A percentile compares a stretch with the other conserved stretches of the same genome.
Evolutionary conservation across 1,284 basidiomycete species (phyloP).

Genomic region (Puccinia coronata): DNA sequence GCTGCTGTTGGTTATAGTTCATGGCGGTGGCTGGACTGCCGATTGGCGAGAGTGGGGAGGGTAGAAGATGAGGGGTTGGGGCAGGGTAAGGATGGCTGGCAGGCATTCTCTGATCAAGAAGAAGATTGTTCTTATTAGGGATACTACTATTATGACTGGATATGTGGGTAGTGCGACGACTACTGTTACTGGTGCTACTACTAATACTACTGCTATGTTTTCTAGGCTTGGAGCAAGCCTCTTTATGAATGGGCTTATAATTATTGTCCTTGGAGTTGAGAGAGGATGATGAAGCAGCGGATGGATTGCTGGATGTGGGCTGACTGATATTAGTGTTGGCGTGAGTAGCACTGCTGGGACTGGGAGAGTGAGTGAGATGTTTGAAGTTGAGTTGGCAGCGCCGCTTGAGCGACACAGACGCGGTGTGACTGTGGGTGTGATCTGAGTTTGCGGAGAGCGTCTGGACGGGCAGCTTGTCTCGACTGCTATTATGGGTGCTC

Average conservation of each 20-base stretch:
- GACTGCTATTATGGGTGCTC: not conserved
- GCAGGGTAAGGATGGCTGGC: not conserved
- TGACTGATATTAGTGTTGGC: not conserved
- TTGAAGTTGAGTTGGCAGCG: not conserved
- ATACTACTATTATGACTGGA: not conserved
- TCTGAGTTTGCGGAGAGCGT: conserved; percentile 1
- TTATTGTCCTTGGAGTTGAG: conserved; percentile 2
- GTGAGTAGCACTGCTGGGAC: not conserved
- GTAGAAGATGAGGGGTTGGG: not conserved
- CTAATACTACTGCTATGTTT: not conserved
- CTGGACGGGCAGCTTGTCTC: not conserved
- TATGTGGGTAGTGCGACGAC: not conserved
- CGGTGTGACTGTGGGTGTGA: not conserved
- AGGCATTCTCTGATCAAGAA: conserved; percentile 1
- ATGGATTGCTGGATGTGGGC: too few species aligned
- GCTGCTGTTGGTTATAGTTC: not conserved
- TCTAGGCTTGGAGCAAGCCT: not conserved
- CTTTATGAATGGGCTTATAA: not conserved
- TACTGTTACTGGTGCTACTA: not conserved
- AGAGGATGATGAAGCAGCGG: too few species aligned
- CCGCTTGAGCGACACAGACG: conserved; percentile 14
- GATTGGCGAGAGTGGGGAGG: not conserved
- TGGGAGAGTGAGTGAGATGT: not conserved
- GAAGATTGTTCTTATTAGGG: not conserved
- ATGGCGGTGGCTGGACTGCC: conserved; percentile 10